phyloP scores from a whole-genome alignment of 2,329 filamentous ascomycete genomes.

The Penicillium sp. region DNA sequence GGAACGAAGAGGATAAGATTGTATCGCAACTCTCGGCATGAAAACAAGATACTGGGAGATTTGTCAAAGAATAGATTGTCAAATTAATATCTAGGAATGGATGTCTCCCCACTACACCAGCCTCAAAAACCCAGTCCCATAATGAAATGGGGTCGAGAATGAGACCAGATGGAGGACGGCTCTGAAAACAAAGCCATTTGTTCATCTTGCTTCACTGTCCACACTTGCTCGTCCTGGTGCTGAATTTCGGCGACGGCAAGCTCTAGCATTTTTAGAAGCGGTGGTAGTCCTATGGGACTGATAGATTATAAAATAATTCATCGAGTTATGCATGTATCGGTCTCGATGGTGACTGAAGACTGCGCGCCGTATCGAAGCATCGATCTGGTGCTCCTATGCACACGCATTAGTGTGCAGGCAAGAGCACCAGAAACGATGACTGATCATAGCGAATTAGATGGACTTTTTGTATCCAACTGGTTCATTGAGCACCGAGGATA shows the following conservation, averaged over 20 bases:
- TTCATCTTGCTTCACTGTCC: conserved; percentile 54
- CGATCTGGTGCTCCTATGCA: background rate
- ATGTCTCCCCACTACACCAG: conserved; percentile 43
- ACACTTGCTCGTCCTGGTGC: conserved; percentile 51
- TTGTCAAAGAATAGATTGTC: background rate
- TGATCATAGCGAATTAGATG: background rate
- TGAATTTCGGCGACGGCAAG: conserved; percentile 47
- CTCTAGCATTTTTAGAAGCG: conserved; percentile 53
- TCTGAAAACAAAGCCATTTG: conserved; percentile 25
- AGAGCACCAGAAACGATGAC: conserved; percentile 1
- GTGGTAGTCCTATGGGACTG: conserved; percentile 8
- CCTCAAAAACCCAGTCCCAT: conserved; percentile 42
- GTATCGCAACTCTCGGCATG: too few relatives aligned
- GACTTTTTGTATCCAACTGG: too few relatives aligned
- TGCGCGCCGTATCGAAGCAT: background rate
- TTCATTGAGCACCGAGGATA: too few relatives aligned
- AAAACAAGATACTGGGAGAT: background rate
- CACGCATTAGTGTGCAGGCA: conserved; percentile 16
- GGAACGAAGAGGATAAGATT: too few relatives aligned
- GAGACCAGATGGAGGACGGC: conserved; percentile 36
- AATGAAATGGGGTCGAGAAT: conserved; percentile 43
- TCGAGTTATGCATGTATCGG: too few relatives aligned
- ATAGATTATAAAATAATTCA: too few relatives aligned
- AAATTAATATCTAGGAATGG: conserved; percentile 5
- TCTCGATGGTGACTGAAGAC: too few relatives aligned